Conservation (phyloP, 306 rosid genomes). For the Castanea mollissima region DNA sequence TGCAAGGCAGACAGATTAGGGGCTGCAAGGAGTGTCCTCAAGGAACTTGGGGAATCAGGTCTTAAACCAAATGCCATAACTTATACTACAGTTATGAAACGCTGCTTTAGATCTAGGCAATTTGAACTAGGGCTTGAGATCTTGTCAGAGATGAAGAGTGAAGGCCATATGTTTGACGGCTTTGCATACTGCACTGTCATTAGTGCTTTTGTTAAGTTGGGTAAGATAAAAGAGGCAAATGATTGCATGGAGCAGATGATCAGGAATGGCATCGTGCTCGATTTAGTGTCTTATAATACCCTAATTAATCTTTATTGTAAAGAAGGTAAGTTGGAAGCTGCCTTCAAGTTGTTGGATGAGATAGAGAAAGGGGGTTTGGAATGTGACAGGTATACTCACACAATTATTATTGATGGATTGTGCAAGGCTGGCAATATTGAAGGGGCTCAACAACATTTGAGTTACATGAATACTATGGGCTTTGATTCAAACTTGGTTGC, state of each 20-base stretch:
- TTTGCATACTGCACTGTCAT: slow-evolving; percentile 69
- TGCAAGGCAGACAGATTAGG: slow-evolving; percentile 53
- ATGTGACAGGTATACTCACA: slow-evolving; percentile 67
- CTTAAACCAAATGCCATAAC: slow-evolving; percentile 57
- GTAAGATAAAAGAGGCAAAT: slow-evolving; percentile 60
- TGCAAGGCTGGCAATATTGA: slow-evolving; percentile 56
- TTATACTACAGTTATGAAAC: slow-evolving; percentile 62
- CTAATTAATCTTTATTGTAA: slow-evolving; percentile 54
- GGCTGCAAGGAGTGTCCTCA: slow-evolving; percentile 46
- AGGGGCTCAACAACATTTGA: slow-evolving; percentile 55
- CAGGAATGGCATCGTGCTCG: slow-evolving; percentile 49
- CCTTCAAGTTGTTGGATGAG: slow-evolving; percentile 54
- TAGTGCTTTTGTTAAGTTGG: slow-evolving; percentile 62
- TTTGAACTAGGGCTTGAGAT: slow-evolving; percentile 62
- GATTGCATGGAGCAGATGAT: slow-evolving; percentile 42
- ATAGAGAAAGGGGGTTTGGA: slow-evolving; percentile 56
- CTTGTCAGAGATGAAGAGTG: slow-evolving; percentile 54
- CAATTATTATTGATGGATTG: slow-evolving; percentile 62
- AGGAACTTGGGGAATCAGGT: slow-evolving; percentile 56
- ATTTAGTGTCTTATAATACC: slow-evolving; percentile 67
- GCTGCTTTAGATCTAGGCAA: slow-evolving; percentile 52
- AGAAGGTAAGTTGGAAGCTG: slow-evolving; percentile 65
- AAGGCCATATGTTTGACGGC: slow-evolving; percentile 67
- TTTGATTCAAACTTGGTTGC: slow-evolving; percentile 65
- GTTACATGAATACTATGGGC: slow-evolving; percentile 50